A percentile compares a stretch with the other conserved stretches of the same genome.
phyloP scores from a whole-genome alignment of 768 basidiomycete species.

The Termitomyces sp. region DNA sequence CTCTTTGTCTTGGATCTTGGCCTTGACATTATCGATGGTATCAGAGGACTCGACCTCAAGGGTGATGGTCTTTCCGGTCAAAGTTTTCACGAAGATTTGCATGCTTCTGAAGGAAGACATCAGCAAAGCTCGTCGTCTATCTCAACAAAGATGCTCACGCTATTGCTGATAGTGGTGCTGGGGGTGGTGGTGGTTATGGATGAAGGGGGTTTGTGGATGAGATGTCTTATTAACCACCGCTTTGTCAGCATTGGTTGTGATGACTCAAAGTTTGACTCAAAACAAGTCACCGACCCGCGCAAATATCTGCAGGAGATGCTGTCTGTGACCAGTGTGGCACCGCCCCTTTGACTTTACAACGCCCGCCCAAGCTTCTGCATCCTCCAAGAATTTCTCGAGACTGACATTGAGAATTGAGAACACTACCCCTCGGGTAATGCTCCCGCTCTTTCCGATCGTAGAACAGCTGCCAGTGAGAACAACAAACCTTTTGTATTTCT shows the following conservation, averaged over 20 bases:
- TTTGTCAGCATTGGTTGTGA: constrained; percentile 15
- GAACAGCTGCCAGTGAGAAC: too few relatives aligned
- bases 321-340: background rate
- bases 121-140: background rate
- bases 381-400: background rate
- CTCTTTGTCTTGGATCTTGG: constrained; percentile 17
- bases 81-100: constrained; percentile 22
- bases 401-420: background rate
- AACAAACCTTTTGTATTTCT: background rate
- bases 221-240: constrained; percentile 15
- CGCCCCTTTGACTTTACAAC: background rate
- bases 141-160: background rate
- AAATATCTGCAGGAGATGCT: background rate
- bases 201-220: background rate
- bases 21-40: constrained; percentile 12
- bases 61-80: constrained; percentile 17
- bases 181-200: constrained; percentile 14
- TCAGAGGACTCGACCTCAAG: constrained; percentile 14
- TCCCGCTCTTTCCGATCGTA: too few relatives aligned
- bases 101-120: constrained; percentile 9
- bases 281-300: background rate
- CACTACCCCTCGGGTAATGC: too few relatives aligned
- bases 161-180: background rate
- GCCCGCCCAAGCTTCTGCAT: background rate
- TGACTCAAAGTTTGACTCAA: background rate